These are phyloP conservation scores for Syzygium jambos DNA, from an alignment of 345 rosid species.

Conservation along the genomic window DNA sequence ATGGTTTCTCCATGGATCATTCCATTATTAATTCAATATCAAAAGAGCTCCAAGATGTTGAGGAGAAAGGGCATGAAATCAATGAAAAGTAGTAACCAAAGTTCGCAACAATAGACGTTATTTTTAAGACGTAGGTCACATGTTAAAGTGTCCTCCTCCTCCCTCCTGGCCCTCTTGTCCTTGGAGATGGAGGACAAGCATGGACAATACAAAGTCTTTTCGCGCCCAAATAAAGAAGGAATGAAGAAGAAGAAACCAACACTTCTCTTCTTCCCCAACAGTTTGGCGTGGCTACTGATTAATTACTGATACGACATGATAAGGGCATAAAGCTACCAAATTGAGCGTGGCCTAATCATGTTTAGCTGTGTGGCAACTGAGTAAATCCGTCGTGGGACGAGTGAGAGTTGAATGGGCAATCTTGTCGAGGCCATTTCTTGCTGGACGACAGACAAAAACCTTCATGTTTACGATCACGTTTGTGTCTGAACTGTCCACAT, in stretches of 20 bases:
- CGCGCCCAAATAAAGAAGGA: not conserved
- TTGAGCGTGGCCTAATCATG: not conserved
- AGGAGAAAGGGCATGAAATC: not conserved
- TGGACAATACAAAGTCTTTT: not conserved
- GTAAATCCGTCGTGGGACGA: not conserved
- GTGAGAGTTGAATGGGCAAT: not conserved
- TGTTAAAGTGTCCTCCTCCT: not conserved
- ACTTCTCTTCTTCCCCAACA: not conserved
- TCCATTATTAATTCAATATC: not conserved
- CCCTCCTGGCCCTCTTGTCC: not conserved
- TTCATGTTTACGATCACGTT: not conserved
- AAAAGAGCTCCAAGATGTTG: not conserved
- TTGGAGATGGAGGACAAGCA: not conserved
- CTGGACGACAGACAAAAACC: not conserved
- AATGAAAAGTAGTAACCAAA: not conserved
- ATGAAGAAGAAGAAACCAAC: not conserved
- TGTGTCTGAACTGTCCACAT: not conserved
- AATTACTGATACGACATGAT: not conserved
- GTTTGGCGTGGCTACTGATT: not conserved
- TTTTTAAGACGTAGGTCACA: not conserved
- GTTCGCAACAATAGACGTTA: not conserved
- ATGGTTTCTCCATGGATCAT: not conserved
- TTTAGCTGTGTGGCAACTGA: not conserved
- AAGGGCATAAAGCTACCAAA: not conserved
- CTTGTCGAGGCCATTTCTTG: not conserved